Evolutionary conservation across 2,329 filamentous ascomycete species (phyloP), one percentile per base, ranked within the genome.

Genomic region (Sarocladium brachiariae): DNA sequence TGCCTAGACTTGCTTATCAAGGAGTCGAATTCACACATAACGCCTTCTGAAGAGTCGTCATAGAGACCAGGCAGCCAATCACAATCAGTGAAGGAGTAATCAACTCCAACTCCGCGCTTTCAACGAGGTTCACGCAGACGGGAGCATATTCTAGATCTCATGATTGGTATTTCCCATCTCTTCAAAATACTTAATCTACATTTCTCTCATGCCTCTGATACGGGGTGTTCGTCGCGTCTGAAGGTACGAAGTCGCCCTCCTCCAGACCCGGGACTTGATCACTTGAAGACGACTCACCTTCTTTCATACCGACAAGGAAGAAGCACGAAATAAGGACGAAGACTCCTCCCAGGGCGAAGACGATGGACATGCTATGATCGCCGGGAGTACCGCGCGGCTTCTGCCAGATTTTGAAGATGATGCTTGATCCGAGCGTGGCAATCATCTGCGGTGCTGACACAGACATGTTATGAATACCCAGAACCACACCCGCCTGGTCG

Each of bases 401-500:
- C 70, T 97, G 91, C 60, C 92, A 78, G 35, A 85, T 71, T 62
- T 82, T 84, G 72, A 97, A 97, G 55, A 97, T 87, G 53, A 86
- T 73, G 61, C 86, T 90, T 53, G 88, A 92, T 21, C 87, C 82
- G 24, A 96, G 70, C 5, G 90, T 96, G 10, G 92, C 90, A 50
- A 96, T 77, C 54, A 96, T 91, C 64, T 97, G 92, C 1, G 92
- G 92, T 4, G 89, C 84, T 1, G 91, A 89, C 58, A 97, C 87
- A 14, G 91, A 86, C 70, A 97, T 92, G 66, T 97, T 97, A 73
- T 97, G 92, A 50, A 97, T 90, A 8, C 92, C 92, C 2, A 97
- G 77, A 39, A 97, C 89, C 35, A 96, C 87, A 37, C 92, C 90
- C 4, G 90, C 89, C 63, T 93, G 86, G 60, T 91, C 87, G 23